Evolutionary conservation across 1,284 basidiomycete species (phyloP).

Genomic region (Coriolopsis trogii): DNA sequence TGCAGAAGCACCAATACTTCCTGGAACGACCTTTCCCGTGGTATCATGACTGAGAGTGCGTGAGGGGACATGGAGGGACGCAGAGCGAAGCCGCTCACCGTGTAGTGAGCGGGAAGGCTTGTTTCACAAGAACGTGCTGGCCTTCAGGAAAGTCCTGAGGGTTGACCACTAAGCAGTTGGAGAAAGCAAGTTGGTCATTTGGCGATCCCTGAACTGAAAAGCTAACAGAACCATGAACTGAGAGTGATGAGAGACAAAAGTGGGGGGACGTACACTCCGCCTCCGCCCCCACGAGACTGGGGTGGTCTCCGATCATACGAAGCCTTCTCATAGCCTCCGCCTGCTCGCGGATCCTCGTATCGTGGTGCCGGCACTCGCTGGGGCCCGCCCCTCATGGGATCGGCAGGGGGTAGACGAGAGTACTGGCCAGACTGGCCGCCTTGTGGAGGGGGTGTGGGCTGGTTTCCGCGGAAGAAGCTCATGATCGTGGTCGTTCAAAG

Average conservation of each 20-base stretch:
- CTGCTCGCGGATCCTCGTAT: background rate
- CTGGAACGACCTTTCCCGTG: conserved; percentile 65
- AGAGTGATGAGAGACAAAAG: background rate
- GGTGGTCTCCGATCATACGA: conserved; percentile 1
- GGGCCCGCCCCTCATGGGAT: conserved; percentile 13
- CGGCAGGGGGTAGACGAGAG: conserved; percentile 8
- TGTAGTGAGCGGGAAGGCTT: conserved; percentile 69
- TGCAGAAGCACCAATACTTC: conserved; percentile 69
- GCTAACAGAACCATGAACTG: conserved; percentile 35
- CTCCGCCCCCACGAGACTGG: conserved; percentile 57
- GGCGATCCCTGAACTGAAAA: conserved; percentile 62
- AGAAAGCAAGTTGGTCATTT: conserved; percentile 69
- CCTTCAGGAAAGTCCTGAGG: conserved; percentile 74
- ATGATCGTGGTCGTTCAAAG: background rate
- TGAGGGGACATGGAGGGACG: background rate
- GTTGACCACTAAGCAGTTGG: conserved; percentile 83
- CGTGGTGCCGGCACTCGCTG: conserved; percentile 3
- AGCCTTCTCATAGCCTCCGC: conserved; percentile 8
- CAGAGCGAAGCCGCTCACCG: conserved; percentile 50
- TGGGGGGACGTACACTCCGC: conserved; percentile 47
- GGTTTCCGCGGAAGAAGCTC: conserved; percentile 13
- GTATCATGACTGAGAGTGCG: conserved; percentile 65
- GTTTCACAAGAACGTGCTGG: conserved; percentile 78
- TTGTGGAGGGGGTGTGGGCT: conserved; percentile 6
- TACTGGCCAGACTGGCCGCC: conserved; percentile 2